Percentiles rank a stretch among this genome's conserved stretches.
Conservation (phyloP, 2,329 filamentous ascomycete genomes). For the Venturia pyrina region DNA sequence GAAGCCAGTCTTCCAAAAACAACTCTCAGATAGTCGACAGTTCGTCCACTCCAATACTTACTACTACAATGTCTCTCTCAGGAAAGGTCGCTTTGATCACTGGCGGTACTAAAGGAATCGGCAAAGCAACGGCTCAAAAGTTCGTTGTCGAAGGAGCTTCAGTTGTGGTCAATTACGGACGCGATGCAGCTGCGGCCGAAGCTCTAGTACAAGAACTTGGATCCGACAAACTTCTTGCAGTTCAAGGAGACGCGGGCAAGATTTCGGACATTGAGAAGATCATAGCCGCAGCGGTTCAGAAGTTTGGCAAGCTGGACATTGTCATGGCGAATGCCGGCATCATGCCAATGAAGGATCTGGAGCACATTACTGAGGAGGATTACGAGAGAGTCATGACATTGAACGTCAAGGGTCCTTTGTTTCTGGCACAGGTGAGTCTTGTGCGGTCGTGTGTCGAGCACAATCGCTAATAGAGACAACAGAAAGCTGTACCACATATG, state of each 20-base stretch:
- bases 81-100: constrained; percentile 14
- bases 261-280: constrained; percentile 39
- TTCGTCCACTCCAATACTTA: background rate
- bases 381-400: constrained; percentile 41
- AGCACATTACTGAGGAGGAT: constrained; percentile 38
- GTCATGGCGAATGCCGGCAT: constrained; percentile 47
- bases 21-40: background rate
- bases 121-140: constrained; percentile 20
- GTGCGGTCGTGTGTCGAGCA: background rate
- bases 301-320: constrained; percentile 49
- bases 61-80: constrained; percentile 10
- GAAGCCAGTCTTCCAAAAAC: background rate
- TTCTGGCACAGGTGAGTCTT: constrained; percentile 35
- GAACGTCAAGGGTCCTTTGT: constrained; percentile 50
- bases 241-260: constrained; percentile 46
- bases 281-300: constrained; percentile 37
- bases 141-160: constrained; percentile 33
- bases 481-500: constrained; percentile 46
- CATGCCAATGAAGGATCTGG: constrained; percentile 41
- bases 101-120: constrained; percentile 13
- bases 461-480: background rate
- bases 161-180: constrained; percentile 46
- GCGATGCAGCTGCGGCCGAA: constrained; percentile 46
- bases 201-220: constrained; percentile 39
- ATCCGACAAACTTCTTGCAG: constrained; percentile 36